phyloP scores from a whole-genome alignment of 495 filamentous ascomycete species.

The Penicillium crystallinum region DNA sequence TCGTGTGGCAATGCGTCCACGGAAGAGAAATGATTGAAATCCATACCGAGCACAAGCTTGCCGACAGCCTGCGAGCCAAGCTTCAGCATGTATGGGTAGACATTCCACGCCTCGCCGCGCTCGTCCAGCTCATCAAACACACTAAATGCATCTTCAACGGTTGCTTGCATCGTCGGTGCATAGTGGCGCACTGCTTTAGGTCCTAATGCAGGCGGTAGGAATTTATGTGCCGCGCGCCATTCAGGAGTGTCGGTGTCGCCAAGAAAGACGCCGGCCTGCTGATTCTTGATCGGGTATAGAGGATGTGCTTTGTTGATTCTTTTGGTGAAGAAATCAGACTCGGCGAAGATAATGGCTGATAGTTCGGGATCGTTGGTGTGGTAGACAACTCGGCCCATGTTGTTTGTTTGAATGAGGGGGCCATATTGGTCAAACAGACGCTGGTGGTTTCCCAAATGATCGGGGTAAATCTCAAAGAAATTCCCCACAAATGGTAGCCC shows the following conservation, averaged over 20 bases:
- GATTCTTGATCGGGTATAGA: constrained; percentile 41
- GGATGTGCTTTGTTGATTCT: constrained; percentile 47
- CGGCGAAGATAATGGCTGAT: constrained; percentile 34
- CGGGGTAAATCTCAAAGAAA: constrained; percentile 53
- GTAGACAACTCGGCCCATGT: constrained; percentile 46
- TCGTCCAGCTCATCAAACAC: constrained; percentile 52
- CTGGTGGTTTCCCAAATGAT: constrained; percentile 55
- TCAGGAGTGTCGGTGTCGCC: constrained; percentile 46
- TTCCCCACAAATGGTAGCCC: constrained; percentile 47
- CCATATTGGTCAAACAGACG: constrained; percentile 52
- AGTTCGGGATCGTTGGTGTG: constrained; percentile 47
- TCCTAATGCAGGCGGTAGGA: constrained; percentile 47
- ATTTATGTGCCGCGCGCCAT: constrained; percentile 50
- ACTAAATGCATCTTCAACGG: constrained; percentile 37
- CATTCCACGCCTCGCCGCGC: constrained; percentile 48
- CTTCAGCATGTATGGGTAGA: constrained; percentile 58
- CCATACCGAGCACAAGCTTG: constrained; percentile 45
- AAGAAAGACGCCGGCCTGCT: constrained; percentile 45
- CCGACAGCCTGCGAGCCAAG: constrained; percentile 49
- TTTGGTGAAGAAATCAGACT: constrained; percentile 50
- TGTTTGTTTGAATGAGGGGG: constrained; percentile 48
- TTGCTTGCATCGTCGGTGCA: constrained; percentile 48
- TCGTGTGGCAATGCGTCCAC: constrained; percentile 38
- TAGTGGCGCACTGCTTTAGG: constrained; percentile 55
- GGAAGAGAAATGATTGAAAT: constrained; percentile 48